These are phyloP conservation scores for Chrysoporthe cubensis DNA, from an alignment of 2,329 filamentous ascomycete genomes.

Conservation along the genomic window DNA sequence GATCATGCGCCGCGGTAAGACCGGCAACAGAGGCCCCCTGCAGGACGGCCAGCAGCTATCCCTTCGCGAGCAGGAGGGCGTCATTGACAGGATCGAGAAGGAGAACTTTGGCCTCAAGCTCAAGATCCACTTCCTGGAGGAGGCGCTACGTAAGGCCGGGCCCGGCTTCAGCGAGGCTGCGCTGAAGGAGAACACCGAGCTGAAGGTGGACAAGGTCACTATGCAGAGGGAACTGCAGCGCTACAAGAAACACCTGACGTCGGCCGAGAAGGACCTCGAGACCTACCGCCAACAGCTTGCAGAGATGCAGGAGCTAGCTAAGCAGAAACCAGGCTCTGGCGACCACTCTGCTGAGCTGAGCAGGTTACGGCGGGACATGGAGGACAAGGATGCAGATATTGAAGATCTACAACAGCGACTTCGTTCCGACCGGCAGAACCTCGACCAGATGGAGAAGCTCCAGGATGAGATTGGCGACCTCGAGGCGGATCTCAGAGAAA, in stretches of 20 bases:
- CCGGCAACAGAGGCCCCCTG: constrained; percentile 53
- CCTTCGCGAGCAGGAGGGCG: constrained; percentile 90
- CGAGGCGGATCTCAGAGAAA: constrained; percentile 75
- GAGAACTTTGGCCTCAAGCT: constrained; percentile 97
- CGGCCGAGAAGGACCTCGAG: constrained; percentile 86
- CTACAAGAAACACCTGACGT: constrained; percentile 81
- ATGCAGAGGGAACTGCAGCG: constrained; percentile 85
- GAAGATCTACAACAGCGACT: constrained; percentile 64
- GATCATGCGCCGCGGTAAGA: constrained; percentile 67
- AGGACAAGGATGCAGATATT: constrained; percentile 63
- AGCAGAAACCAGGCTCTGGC: constrained; percentile 74
- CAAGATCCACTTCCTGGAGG: constrained; percentile 95
- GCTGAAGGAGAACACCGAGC: constrained; percentile 90
- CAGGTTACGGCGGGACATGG: constrained; percentile 58
- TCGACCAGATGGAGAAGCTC: constrained; percentile 66
- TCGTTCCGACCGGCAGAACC: constrained; percentile 58
- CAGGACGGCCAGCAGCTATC: constrained; percentile 91
- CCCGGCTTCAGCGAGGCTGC: constrained; percentile 89
- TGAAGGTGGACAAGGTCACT: constrained; percentile 90
- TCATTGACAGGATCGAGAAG: constrained; percentile 95
- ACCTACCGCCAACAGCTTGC: constrained; percentile 79
- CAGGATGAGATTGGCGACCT: constrained; percentile 76
- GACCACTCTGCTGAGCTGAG: constrained; percentile 66
- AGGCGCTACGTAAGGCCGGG: constrained; percentile 83
- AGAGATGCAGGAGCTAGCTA: constrained; percentile 81